Conservation (phyloP, 1,284 basidiomycete species). For the Cerrena zonata region DNA sequence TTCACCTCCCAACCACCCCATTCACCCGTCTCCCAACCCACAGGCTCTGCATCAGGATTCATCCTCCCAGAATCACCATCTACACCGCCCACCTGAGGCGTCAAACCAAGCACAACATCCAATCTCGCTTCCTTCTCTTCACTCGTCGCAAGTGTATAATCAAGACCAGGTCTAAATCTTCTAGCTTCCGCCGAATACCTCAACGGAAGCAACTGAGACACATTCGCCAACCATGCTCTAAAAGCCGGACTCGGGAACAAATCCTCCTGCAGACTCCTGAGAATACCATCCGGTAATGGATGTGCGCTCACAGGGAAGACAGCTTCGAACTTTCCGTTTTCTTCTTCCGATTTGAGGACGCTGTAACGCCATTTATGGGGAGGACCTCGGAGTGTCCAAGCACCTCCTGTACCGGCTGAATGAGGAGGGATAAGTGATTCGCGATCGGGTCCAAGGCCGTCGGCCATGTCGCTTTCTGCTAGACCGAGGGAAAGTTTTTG, state of each 20-base stretch:
- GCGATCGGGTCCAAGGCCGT: slow-evolving; percentile 56
- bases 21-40: slow-evolving; percentile 70
- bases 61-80: slow-evolving; percentile 30
- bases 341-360: slow-evolving; percentile 37
- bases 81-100: slow-evolving; percentile 54
- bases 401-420: slow-evolving; percentile 42
- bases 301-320: slow-evolving; percentile 49
- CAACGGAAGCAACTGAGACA: slow-evolving; percentile 74
- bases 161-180: slow-evolving; percentile 91
- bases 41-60: slow-evolving; percentile 22
- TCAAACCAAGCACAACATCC: slow-evolving; percentile 87
- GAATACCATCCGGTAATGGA: slow-evolving; percentile 48
- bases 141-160: slow-evolving; percentile 88
- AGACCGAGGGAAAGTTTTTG: slow-evolving; percentile 62
- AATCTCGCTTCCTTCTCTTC: slow-evolving; percentile 79
- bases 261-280: slow-evolving; percentile 64
- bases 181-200: slow-evolving; percentile 74
- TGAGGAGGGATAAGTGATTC: slow-evolving; percentile 60
- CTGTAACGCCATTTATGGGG: slow-evolving; percentile 94
- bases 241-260: slow-evolving; percentile 83
- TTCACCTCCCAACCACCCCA: slow-evolving; percentile 92
- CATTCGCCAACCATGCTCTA: slow-evolving; percentile 81
- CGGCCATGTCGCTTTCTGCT: slow-evolving; percentile 59
- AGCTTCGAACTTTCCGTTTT: slow-evolving; percentile 18
- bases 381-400: slow-evolving; percentile 79